Evolutionary conservation across 495 filamentous ascomycete species (phyloP).

Genomic region (Aspergillus sclerotiicarbonarius): DNA sequence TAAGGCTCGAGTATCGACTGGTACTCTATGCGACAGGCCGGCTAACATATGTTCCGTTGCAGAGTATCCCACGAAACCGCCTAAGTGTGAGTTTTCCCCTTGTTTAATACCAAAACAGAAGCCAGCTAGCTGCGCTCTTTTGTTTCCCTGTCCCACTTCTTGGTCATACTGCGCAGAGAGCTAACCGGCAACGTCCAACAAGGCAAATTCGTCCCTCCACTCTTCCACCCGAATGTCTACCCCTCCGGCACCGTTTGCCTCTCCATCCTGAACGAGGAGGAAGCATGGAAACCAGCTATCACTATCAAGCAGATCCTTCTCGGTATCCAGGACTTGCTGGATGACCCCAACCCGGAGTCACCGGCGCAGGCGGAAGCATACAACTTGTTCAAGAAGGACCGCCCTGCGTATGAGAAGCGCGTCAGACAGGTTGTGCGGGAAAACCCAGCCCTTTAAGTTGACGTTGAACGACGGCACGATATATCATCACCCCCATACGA

Average conservation of each 20-base stretch:
- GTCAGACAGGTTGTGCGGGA: conserved; percentile 84
- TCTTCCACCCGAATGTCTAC: conserved; percentile 99
- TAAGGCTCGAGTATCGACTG: conserved; percentile 13
- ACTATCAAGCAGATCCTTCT: conserved; percentile 97
- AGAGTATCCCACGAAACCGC: conserved; percentile 99
- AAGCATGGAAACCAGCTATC: conserved; percentile 97
- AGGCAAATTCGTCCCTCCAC: conserved; percentile 96
- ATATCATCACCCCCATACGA: background rate
- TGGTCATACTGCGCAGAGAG: background rate
- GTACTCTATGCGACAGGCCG: background rate
- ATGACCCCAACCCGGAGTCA: conserved; percentile 96
- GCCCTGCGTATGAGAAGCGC: conserved; percentile 79
- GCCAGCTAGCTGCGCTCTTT: background rate
- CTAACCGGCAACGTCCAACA: conserved; percentile 30
- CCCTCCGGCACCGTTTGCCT: conserved; percentile 97
- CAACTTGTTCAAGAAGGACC: conserved; percentile 93
- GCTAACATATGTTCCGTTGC: conserved; percentile 26
- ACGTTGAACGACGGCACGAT: background rate
- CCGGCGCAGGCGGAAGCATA: conserved; percentile 97
- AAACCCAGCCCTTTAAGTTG: conserved; percentile 67
- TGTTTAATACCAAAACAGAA: background rate
- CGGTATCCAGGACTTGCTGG: conserved; percentile 90
- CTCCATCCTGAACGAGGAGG: conserved; percentile 97
- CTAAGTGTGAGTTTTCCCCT: conserved; percentile 68
- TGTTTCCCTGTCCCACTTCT: background rate